A percentile compares a stretch with the other conserved stretches of the same genome.
These are phyloP conservation scores for Schwanniomyces polymorphus DNA, from an alignment of 805 yeast genomes.

Conservation along the genomic window DNA sequence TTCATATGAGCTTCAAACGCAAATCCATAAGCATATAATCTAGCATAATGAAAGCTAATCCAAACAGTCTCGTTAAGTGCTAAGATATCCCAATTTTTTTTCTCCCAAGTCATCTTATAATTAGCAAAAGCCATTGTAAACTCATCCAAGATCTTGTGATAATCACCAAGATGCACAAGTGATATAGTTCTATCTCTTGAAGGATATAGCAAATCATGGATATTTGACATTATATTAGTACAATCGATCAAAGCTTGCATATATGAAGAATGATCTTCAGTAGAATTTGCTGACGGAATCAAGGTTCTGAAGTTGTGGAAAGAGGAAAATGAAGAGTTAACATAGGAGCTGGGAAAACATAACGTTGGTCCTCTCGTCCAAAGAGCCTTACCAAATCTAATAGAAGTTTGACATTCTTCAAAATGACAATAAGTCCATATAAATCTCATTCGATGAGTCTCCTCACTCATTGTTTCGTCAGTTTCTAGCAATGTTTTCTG, in stretches of 20 bases:
- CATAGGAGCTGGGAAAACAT: slow-evolving; percentile 2
- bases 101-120: slow-evolving; percentile 2
- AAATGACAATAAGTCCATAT: slow-evolving; percentile 4
- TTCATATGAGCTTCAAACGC: slow-evolving; percentile 4
- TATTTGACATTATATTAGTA: slow-evolving; percentile 2
- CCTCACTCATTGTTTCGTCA: slow-evolving; percentile 3
- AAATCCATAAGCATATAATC: slow-evolving; percentile 2
- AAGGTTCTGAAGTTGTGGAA: slow-evolving; percentile 1
- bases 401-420: slow-evolving; percentile 3
- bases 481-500: slow-evolving; percentile 2
- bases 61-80: slow-evolving; percentile 3
- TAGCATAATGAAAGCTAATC: slow-evolving; percentile 2
- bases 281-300: slow-evolving; percentile 2
- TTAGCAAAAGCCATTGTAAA: slow-evolving; percentile 4
- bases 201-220: slow-evolving; percentile 4
- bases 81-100: slow-evolving; percentile 3
- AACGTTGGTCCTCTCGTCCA: slow-evolving; percentile 4
- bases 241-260: slow-evolving; percentile 4
- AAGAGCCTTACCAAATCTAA: slow-evolving; percentile 2
- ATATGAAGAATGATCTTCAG: slow-evolving; percentile 1
- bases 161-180: slow-evolving; percentile 2
- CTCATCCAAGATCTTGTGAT: slow-evolving; percentile 3
- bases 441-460: slow-evolving; percentile 4
- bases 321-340: slow-evolving; percentile 2
- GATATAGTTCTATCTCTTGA: slow-evolving; percentile 4